These are phyloP conservation scores for Phaffia tasmanica DNA, from an alignment of 768 basidiomycete species.

Conservation along the genomic window DNA sequence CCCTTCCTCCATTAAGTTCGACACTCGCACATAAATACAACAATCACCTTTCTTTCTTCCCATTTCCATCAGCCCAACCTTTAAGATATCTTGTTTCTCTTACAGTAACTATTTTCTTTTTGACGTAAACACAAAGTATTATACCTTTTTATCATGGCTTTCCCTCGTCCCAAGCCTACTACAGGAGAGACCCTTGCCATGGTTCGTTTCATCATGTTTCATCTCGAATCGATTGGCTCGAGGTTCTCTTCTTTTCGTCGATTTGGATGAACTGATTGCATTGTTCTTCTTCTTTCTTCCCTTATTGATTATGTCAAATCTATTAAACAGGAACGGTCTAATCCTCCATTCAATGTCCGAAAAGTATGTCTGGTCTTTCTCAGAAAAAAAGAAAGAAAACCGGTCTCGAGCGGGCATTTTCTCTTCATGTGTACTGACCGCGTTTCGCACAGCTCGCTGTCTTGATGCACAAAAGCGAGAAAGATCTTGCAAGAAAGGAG, in stretches of 20 bases:
- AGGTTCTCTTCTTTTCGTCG: neutral
- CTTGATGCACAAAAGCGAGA: conserved; percentile 38
- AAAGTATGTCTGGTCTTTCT: conserved; percentile 5
- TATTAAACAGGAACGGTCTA: conserved; percentile 18
- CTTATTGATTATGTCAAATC: neutral
- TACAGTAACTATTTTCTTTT: no score
- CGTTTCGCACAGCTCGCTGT: conserved; percentile 29
- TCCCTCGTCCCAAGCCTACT: conserved; percentile 25
- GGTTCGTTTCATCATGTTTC: conserved; percentile 3
- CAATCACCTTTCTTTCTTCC: no score
- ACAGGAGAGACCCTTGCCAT: conserved; percentile 21
- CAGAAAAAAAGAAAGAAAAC: no score
- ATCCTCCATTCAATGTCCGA: conserved; percentile 23
- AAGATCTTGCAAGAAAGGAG: conserved; percentile 36
- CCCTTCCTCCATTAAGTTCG: no score
- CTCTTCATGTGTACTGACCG: neutral
- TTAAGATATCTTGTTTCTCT: no score
- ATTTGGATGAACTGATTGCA: neutral
- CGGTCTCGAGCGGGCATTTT: neutral
- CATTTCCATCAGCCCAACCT: no score
- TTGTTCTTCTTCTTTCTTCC: neutral
- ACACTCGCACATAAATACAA: no score
- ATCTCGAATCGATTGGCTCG: neutral
- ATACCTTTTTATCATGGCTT: conserved; percentile 21
- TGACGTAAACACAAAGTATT: no score